Evolutionary conservation across 2,329 filamentous ascomycete genomes (phyloP).

Genomic region (Clonostachys chloroleuca): DNA sequence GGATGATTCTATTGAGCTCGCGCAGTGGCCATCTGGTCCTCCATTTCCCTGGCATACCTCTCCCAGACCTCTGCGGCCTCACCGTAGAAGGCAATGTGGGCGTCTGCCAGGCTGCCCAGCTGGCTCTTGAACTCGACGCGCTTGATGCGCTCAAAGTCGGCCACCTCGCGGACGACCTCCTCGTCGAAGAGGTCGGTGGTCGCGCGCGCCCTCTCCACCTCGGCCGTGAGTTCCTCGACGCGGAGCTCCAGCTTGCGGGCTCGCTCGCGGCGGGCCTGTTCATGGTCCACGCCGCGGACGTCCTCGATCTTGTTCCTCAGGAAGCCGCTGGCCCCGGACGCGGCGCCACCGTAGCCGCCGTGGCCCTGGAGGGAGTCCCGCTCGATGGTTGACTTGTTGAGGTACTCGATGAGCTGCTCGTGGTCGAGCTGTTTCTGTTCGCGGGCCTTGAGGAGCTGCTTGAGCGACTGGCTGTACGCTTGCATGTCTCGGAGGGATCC

Average conservation of each 20-base stretch:
- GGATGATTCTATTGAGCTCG: too few species aligned
- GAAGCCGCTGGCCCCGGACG: conserved; percentile 75
- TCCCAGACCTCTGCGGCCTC: conserved; percentile 82
- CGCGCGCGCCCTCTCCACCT: conserved; percentile 83
- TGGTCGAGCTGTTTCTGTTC: conserved; percentile 98
- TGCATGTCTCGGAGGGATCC: conserved; percentile 93
- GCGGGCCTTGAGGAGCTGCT: conserved; percentile 82
- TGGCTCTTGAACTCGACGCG: conserved; percentile 86
- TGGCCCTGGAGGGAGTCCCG: conserved; percentile 73
- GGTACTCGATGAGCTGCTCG: conserved; percentile 92
- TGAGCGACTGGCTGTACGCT: conserved; percentile 83
- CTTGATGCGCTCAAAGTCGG: conserved; percentile 96
- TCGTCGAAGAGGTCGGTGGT: conserved; percentile 93
- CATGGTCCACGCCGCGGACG: conserved; percentile 93
- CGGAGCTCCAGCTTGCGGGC: conserved; percentile 86
- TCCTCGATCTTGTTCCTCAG: conserved; percentile 94
- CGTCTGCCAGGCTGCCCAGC: conserved; percentile 76
- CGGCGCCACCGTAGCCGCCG: conserved; percentile 21
- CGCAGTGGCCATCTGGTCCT: conserved; percentile 48
- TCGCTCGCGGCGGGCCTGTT: conserved; percentile 81
- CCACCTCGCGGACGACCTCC: conserved; percentile 88
- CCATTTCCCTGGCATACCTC: conserved; percentile 83
- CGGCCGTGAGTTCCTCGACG: conserved; percentile 85
- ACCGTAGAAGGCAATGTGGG: conserved; percentile 83
- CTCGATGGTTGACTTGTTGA: conserved; percentile 84